Conservation (phyloP, 129 eudicot genomes). For the Flaveria ramosissima region DNA sequence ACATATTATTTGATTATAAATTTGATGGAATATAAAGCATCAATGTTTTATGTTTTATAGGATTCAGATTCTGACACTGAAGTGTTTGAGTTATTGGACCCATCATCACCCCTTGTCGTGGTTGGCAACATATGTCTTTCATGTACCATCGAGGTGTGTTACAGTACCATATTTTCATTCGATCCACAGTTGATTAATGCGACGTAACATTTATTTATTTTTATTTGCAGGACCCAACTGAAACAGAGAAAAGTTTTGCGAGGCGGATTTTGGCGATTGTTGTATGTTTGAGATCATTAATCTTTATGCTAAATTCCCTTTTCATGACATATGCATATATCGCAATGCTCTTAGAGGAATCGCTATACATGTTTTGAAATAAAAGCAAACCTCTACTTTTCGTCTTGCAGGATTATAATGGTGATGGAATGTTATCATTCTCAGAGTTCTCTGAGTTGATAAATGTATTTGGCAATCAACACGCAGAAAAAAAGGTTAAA, state of each 20-base stretch:
- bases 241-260: slow-evolving; percentile 85
- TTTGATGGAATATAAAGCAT: slow-evolving; percentile 12
- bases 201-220: slow-evolving; percentile 4
- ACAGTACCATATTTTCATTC: slow-evolving; percentile 4
- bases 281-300: slow-evolving; percentile 48
- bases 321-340: background rate
- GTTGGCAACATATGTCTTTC: slow-evolving; percentile 69
- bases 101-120: slow-evolving; percentile 53
- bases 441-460: slow-evolving; percentile 78
- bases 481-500: slow-evolving; percentile 75
- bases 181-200: background rate
- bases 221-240: slow-evolving; percentile 72
- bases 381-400: background rate
- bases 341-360: background rate
- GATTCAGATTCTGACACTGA: slow-evolving; percentile 58
- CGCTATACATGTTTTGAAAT: background rate
- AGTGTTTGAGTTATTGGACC: slow-evolving; percentile 65
- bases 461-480: slow-evolving; percentile 89
- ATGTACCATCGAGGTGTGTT: slow-evolving; percentile 74
- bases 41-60: slow-evolving; percentile 42
- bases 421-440: slow-evolving; percentile 71
- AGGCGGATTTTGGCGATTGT: slow-evolving; percentile 75
- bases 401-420: slow-evolving; percentile 70
- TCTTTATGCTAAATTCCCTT: background rate
- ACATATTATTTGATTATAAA: slow-evolving; percentile 14